phyloP scores from a whole-genome alignment of 352 stramenopile genomes.

The Phytopythium cucurbitacearum region DNA sequence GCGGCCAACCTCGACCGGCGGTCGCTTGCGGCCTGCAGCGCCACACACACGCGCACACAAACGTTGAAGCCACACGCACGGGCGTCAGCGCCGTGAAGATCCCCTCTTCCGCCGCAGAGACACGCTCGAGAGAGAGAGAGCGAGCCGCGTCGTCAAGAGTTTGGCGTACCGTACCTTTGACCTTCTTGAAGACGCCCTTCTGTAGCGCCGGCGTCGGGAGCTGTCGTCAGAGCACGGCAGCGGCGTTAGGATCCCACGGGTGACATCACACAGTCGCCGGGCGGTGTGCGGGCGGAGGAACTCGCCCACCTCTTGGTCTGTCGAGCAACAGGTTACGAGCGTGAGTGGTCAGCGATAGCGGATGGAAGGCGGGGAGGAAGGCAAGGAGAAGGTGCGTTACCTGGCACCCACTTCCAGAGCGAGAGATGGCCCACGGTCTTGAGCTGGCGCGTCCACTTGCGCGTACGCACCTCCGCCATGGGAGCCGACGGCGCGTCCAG shows the following conservation, averaged over 20 bases:
- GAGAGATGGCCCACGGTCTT: constrained; percentile 69
- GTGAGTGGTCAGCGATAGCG: not conserved
- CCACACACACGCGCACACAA: constrained; percentile 3
- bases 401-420: constrained; percentile 71
- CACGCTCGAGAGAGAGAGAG: not conserved
- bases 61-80: not conserved
- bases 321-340: constrained; percentile 2
- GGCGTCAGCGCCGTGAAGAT: not conserved
- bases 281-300: too few relatives aligned
- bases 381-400: constrained; percentile 11
- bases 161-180: constrained; percentile 36
- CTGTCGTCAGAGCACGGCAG: constrained; percentile 9
- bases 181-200: constrained; percentile 61
- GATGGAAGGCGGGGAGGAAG: not conserved
- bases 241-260: not conserved
- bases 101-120: not conserved
- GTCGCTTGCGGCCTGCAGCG: constrained; percentile 50
- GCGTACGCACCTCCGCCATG: constrained; percentile 59
- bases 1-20: constrained; percentile 45
- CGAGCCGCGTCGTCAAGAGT: not conserved
- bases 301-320: constrained; percentile 48
- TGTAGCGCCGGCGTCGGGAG: constrained; percentile 62
- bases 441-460: constrained; percentile 71
- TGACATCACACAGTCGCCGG: too few relatives aligned
- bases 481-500: constrained; percentile 34